Evolutionary conservation across 2,329 filamentous ascomycete genomes (phyloP), one percentile per base, ranked within the genome.

Genomic region (Aspergillus sp.): DNA sequence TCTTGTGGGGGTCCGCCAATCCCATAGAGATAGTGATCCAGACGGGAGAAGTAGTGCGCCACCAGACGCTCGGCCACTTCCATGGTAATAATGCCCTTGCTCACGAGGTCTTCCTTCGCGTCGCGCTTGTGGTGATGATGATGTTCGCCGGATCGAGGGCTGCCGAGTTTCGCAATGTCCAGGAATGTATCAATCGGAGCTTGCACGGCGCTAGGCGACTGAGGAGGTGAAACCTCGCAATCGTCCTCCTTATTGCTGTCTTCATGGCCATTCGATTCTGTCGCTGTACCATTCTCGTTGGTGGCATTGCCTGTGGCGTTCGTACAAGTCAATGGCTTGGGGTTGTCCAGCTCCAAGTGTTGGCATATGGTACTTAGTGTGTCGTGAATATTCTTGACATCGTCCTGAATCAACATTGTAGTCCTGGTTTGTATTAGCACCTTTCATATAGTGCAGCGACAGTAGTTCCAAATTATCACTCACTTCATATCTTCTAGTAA

Each of bases 11-110:
- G 69, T 66, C 24, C 71, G 64, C 72, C 73, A 20, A 78, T 70
- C 20, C 69, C 69, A 60, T 78, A 79, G 36, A 78, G 73, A 53
- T 77, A 79, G 13, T 73, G 74, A 55, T 78, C 76, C 6, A 79
- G 72, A 17, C 73, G 70, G 10, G 69, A 69, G 1, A 76, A 61
- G 53, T 77, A 79, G 24, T 72, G 65, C 10, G 66, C 63, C 1
- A 76, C 67, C 9, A 79, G 61, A 14, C 64, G 64, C 47, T 77
- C 72, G 4, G 76, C 76, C 26, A 75, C 73, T 33, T 73, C 68
- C 0, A 72, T 42, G 41, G 65, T 70, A 13, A 79, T 61, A 1
- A 75, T 57, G 0, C 76, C 75, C 55, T 71, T 70, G 2, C 73
- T 74, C 40, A 79, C 74, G 52, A 79, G 74, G 54, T 79, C 76